Base-by-base conservation (phyloP, 129 eudicot genomes). In the Flaveria sonorensis region DNA sequence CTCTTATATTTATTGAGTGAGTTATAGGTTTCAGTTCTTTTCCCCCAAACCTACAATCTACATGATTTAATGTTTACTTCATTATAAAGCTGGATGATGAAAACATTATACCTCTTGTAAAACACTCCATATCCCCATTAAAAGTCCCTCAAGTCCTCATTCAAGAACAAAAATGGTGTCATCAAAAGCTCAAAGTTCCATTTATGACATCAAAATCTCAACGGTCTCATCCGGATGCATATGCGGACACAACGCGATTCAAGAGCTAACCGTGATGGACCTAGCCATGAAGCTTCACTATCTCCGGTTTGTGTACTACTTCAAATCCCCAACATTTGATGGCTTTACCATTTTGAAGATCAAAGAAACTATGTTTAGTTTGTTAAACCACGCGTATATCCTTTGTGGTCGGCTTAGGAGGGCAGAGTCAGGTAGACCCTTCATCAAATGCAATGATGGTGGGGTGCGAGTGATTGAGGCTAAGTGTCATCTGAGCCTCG, bases 231-330 rank as follows among this genome's bases (percentile, higher is more conserved):
- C 96, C 32, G 92, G 84, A 10, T 16, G 40, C 1, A 78, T 85
- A 7, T 83, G 91, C 1, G 85, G 88, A 5, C 57, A 84, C 18
- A 78, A 87, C 46, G 65, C 43, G 23, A 7, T 30, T 4, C 85
- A 81, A 28, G 95, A 88, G 86, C 97, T 96, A 32, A 86, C 46
- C 0, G 74, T 72, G 62, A 75, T 90, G 63, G 95, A 90, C 84
- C 81, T 88, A 76, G 92, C 97, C 84, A 87, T 90, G 98, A 93
- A 88, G 83, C 87, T 93, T 26, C 97, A 93, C 81, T 93, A 93
- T 81, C 80, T 88, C 10, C 87, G 83, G 39, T 85, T 82, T 0
- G 86, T 90, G 1, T 93, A 90, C 59, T 87, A 88, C 70, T 90
- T 93, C 47, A 69, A 40, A 10, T 63, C 81, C 39, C 85, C 84